These are phyloP conservation scores for Citrus trifoliata DNA, from an alignment of 345 rosid species.

Conservation along the genomic window DNA sequence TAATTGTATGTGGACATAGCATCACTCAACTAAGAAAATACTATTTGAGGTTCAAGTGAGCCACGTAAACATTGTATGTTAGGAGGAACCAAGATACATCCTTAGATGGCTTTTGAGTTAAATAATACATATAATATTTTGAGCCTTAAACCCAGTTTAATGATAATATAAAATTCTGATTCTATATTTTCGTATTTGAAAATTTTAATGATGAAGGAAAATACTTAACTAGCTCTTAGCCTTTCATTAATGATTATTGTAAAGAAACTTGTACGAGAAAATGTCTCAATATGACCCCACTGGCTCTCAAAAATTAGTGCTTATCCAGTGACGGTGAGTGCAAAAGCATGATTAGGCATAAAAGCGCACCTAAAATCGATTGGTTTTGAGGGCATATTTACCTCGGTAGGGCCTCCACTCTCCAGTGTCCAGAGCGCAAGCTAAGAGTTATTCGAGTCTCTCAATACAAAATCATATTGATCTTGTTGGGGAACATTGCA, in stretches of 20 bases:
- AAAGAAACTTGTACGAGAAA: constrained; percentile 15
- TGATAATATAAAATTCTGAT: too few species aligned
- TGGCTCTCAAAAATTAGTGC: not conserved
- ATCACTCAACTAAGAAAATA: too few species aligned
- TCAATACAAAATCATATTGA: constrained; percentile 3
- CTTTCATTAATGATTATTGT: not conserved
- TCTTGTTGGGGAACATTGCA: constrained; percentile 21
- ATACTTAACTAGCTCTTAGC: not conserved
- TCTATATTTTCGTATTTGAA: not conserved
- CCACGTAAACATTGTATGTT: too few species aligned
- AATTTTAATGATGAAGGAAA: not conserved
- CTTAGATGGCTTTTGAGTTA: too few species aligned
- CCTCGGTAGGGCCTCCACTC: not conserved
- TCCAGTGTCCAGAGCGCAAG: constrained; percentile 4
- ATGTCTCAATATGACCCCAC: constrained; percentile 1
- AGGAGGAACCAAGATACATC: too few species aligned
- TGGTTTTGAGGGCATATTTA: constrained; percentile 13
- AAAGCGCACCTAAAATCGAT: not conserved
- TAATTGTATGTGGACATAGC: too few species aligned
- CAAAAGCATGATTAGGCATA: constrained; percentile 10
- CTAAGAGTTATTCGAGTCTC: not conserved
- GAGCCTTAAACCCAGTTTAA: too few species aligned
- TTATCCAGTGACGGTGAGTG: not conserved
- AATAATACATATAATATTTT: too few species aligned
- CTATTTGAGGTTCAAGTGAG: too few species aligned